A percentile compares a stretch with the other conserved stretches of the same genome.
Conservation (phyloP, 805 yeast genomes). For the Candida awuae region DNA sequence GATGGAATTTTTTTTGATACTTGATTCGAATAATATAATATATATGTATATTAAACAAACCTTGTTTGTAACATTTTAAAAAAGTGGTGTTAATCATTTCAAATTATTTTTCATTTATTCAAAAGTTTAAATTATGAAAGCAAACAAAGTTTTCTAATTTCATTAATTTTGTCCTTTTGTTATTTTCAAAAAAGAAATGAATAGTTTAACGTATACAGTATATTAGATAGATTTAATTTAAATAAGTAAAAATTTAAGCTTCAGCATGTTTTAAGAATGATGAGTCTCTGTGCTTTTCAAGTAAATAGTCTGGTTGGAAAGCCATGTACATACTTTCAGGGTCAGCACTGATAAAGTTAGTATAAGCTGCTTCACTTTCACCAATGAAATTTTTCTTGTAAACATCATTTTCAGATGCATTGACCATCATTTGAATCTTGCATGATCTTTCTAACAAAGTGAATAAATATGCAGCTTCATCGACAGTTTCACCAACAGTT, state of each 20-base stretch:
- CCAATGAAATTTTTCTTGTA: constrained; percentile 36
- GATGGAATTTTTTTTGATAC: too few species aligned
- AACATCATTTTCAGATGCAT: constrained; percentile 39
- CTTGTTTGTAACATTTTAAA: too few species aligned
- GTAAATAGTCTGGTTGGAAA: constrained; percentile 62
- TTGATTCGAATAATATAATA: too few species aligned
- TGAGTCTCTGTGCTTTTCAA: constrained; percentile 25
- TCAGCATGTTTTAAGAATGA: constrained; percentile 3
- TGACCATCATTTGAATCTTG: constrained; percentile 55
- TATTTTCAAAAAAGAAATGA: too few species aligned
- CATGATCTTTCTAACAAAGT: constrained; percentile 57
- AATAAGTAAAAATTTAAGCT: not conserved
- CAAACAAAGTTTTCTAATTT: too few species aligned
- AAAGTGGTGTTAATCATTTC: too few species aligned
- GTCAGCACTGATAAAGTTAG: constrained; percentile 52
- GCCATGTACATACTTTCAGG: constrained; percentile 65
- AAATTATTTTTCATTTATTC: too few species aligned
- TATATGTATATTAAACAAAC: too few species aligned
- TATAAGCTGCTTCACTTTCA: constrained; percentile 61
- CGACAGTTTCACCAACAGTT: constrained; percentile 62
- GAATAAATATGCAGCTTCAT: constrained; percentile 51
- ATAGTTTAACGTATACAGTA: too few species aligned
- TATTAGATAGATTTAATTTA: not conserved
- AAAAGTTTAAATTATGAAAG: too few species aligned
- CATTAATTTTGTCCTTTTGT: too few species aligned